These are phyloP conservation scores for Magnaporthiopsis poae DNA, from an alignment of 2,329 filamentous ascomycete species.

Conservation along the genomic window DNA sequence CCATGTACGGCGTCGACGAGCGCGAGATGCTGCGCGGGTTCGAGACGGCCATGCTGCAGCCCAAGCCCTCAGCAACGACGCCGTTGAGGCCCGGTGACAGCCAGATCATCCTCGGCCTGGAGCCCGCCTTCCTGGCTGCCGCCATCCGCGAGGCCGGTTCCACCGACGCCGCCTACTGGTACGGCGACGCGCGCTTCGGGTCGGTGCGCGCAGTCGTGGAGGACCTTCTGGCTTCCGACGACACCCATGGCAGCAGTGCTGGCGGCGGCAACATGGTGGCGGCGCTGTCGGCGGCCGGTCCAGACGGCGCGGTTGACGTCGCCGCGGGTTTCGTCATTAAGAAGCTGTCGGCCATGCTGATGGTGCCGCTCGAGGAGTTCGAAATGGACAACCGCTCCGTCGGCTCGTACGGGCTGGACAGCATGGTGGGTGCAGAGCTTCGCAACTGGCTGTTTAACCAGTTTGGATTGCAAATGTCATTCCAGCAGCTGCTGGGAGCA, in stretches of 20 bases:
- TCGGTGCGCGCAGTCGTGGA: too few species aligned
- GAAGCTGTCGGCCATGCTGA: constrained; percentile 12
- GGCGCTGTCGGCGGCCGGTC: constrained; percentile 7
- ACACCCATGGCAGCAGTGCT: background rate
- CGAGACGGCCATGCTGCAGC: constrained; percentile 13
- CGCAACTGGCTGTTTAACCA: constrained; percentile 15
- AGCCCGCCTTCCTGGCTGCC: constrained; percentile 13
- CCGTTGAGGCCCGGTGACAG: background rate
- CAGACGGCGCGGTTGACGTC: constrained; percentile 7
- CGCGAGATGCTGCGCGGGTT: constrained; percentile 15
- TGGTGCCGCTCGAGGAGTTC: constrained; percentile 12
- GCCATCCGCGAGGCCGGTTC: constrained; percentile 12
- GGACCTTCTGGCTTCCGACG: background rate
- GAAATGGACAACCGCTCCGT: constrained; percentile 11
- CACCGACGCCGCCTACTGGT: background rate
- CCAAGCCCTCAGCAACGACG: too few species aligned
- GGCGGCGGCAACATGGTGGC: constrained; percentile 9
- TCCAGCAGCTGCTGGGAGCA: too few species aligned
- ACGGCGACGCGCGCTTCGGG: background rate
- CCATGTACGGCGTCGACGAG: constrained; percentile 14
- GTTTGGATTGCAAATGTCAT: constrained; percentile 2
- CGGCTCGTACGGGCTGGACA: constrained; percentile 14
- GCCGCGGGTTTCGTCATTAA: constrained; percentile 9
- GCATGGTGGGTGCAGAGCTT: constrained; percentile 14
- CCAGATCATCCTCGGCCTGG: constrained; percentile 16